A percentile compares a stretch with the other conserved stretches of the same genome.
These are phyloP conservation scores for Nicotiana tabacum DNA, from an alignment of 257 asterid genomes.

Conservation along the genomic window DNA sequence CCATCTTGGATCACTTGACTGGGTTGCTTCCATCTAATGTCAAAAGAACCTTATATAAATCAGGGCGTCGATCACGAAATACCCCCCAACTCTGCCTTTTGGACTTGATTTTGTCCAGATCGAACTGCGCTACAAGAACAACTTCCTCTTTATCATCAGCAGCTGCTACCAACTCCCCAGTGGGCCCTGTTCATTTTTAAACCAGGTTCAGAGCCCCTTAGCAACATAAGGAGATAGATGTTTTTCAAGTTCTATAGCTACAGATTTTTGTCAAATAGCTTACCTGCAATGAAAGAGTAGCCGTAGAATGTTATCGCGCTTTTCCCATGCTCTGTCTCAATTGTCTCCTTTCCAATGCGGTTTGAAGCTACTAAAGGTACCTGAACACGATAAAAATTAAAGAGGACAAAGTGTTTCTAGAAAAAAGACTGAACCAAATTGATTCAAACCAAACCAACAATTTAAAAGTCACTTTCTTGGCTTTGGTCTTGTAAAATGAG, in stretches of 20 bases:
- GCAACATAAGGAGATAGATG: neutral
- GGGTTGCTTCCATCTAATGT: slow-evolving; percentile 71
- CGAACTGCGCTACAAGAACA: slow-evolving; percentile 69
- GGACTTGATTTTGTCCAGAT: slow-evolving; percentile 68
- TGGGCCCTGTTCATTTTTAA: slow-evolving; percentile 53
- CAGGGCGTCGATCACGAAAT: slow-evolving; percentile 92
- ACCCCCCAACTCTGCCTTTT: slow-evolving; percentile 88
- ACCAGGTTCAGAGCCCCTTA: slow-evolving; percentile 13
- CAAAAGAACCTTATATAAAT: slow-evolving; percentile 87
- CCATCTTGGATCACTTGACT: slow-evolving; percentile 2
- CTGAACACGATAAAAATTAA: slow-evolving; percentile 30
- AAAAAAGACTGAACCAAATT: neutral
- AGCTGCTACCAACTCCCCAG: slow-evolving; percentile 66
- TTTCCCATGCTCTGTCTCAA: slow-evolving; percentile 83
- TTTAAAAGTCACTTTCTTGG: neutral
- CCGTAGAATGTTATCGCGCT: slow-evolving; percentile 89
- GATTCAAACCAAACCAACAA: neutral
- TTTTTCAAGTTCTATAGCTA: neutral
- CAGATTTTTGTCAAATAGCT: neutral
- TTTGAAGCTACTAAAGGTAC: slow-evolving; percentile 94
- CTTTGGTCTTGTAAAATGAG: neutral
- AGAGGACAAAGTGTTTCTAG: neutral
- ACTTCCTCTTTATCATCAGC: slow-evolving; percentile 87
- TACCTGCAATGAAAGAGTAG: slow-evolving; percentile 94
- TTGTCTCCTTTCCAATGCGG: slow-evolving; percentile 81